These are phyloP conservation scores for Adansonia digitata DNA, from an alignment of 345 rosid species.

Conservation along the genomic window DNA sequence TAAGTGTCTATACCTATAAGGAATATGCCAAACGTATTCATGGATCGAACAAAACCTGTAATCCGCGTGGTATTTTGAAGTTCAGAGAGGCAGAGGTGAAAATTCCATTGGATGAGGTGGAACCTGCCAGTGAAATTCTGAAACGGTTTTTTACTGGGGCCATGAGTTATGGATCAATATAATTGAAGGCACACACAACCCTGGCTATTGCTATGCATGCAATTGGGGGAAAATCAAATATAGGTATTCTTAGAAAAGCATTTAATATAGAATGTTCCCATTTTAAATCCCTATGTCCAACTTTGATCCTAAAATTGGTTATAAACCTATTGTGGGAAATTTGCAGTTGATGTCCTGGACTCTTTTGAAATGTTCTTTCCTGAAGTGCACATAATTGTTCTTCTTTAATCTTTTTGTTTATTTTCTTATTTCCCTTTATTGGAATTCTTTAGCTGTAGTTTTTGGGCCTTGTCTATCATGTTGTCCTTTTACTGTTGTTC, in stretches of 20 bases:
- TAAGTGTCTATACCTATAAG: too few species aligned
- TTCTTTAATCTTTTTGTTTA: background rate
- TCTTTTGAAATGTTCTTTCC: background rate
- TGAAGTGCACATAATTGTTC: background rate
- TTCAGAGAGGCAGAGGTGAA: constrained; percentile 61
- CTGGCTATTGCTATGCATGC: constrained; percentile 92
- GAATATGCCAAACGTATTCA: constrained; percentile 91
- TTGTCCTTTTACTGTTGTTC: background rate
- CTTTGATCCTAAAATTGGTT: background rate
- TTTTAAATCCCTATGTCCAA: background rate
- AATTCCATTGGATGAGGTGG: constrained; percentile 81
- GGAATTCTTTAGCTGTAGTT: background rate
- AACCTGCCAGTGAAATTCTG: constrained; percentile 95
- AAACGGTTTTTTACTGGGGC: constrained; percentile 98
- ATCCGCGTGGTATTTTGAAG: constrained; percentile 88
- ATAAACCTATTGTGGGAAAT: background rate
- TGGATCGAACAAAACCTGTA: constrained; percentile 81
- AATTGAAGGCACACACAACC: constrained; percentile 85
- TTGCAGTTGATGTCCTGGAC: background rate
- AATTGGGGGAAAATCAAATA: constrained; percentile 93
- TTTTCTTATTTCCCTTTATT: background rate
- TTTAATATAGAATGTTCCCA: background rate
- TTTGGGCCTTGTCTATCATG: background rate
- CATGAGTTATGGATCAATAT: constrained; percentile 99
- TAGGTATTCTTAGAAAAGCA: constrained; percentile 44